Conservation (phyloP, 352 stramenopile genomes). For the Phytophthora pseudosyringae region DNA sequence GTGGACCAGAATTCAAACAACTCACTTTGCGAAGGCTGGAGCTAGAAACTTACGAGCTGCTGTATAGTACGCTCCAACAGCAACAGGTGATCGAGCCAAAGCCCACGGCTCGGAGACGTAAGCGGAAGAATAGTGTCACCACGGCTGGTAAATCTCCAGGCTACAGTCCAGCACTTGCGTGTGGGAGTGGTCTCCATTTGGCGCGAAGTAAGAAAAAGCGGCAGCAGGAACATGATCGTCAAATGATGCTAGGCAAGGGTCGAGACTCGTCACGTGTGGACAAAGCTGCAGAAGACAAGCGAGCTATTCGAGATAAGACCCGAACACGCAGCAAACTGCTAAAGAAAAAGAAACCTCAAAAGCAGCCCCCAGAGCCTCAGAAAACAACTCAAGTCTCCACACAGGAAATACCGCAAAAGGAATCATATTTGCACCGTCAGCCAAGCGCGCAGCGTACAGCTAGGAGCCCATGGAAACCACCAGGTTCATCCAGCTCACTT, state of each 20-base stretch:
- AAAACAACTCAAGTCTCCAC: background rate
- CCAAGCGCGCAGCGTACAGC: slow-evolving; percentile 8
- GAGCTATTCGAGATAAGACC: slow-evolving; percentile 18
- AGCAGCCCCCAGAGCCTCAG: background rate
- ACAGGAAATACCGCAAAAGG: slow-evolving; percentile 5
- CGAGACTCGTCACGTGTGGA: slow-evolving; percentile 1
- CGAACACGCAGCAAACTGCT: slow-evolving; percentile 23
- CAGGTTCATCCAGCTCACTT: slow-evolving; percentile 14
- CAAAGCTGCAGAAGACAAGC: slow-evolving; percentile 4
- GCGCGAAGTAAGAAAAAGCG: slow-evolving; percentile 40
- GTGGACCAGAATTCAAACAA: slow-evolving; percentile 49
- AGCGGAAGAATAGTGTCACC: slow-evolving; percentile 8
- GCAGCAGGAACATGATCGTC: slow-evolving; percentile 28
- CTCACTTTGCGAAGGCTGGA: slow-evolving; percentile 40
- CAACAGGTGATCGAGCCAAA: slow-evolving; percentile 1
- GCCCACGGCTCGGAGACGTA: slow-evolving; percentile 7
- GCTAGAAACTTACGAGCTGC: slow-evolving; percentile 54
- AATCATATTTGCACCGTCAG: slow-evolving; percentile 1
- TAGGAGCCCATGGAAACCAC: slow-evolving; percentile 17
- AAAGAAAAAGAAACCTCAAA: slow-evolving; percentile 17
- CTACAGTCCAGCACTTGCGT: slow-evolving; percentile 13
- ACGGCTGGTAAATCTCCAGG: slow-evolving; percentile 1
- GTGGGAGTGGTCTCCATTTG: slow-evolving; percentile 49
- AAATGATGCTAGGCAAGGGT: slow-evolving; percentile 35
- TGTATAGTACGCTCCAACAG: slow-evolving; percentile 43